A percentile compares a stretch with the other conserved stretches of the same genome.
phyloP scores from a whole-genome alignment of 345 rosid genomes.

The Gossypium anomalum region DNA sequence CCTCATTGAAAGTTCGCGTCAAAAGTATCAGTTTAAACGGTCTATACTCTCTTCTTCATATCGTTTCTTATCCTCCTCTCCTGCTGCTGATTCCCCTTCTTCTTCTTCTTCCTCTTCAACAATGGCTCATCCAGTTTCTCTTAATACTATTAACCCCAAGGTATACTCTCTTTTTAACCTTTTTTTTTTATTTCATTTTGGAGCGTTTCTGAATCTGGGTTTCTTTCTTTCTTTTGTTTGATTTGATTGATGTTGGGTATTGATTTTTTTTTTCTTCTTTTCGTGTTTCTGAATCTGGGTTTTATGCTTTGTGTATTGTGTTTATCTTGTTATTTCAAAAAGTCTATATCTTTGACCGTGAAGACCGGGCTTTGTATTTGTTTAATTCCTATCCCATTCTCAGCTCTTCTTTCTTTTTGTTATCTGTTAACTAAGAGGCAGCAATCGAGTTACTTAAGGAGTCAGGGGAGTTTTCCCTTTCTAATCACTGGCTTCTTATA shows the following conservation, averaged over 20 bases:
- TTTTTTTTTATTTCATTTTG: neutral
- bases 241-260: neutral
- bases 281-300: neutral
- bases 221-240: neutral
- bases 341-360: neutral
- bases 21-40: slow-evolving; percentile 16
- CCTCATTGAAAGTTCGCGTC: slow-evolving; percentile 26
- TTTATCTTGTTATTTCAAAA: neutral
- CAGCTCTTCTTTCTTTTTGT: neutral
- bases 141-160: slow-evolving; percentile 72
- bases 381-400: neutral
- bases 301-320: neutral
- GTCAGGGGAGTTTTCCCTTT: neutral
- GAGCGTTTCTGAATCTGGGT: slow-evolving; percentile 24
- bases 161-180: slow-evolving; percentile 25
- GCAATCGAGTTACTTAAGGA: neutral
- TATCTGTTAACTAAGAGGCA: neutral
- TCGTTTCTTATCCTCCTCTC: slow-evolving; percentile 44
- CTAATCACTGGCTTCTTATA: neutral
- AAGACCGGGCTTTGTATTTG: neutral
- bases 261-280: neutral
- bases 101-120: slow-evolving; percentile 26
- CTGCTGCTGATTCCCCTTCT: slow-evolving; percentile 29
- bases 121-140: slow-evolving; percentile 33
- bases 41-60: slow-evolving; percentile 17